phyloP scores from a whole-genome alignment of 768 basidiomycete species.

The Podaxis sp. region DNA sequence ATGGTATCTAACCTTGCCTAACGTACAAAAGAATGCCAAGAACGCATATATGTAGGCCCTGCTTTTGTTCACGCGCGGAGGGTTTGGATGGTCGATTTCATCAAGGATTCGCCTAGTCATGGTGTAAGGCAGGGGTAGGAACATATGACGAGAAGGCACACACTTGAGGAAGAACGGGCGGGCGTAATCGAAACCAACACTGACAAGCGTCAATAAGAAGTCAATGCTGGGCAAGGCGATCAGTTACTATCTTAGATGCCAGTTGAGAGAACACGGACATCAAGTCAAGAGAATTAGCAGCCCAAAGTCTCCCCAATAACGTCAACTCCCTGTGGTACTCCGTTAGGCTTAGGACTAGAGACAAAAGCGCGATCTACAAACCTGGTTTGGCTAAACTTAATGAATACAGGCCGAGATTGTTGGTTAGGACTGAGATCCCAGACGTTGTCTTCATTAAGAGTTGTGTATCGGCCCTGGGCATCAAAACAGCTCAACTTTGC shows the following conservation, averaged over 20 bases:
- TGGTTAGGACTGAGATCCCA: constrained; percentile 70
- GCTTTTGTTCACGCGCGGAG: constrained; percentile 33
- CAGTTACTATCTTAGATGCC: neutral
- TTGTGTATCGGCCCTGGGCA: constrained; percentile 46
- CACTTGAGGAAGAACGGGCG: constrained; percentile 85
- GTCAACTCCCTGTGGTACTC: constrained; percentile 32
- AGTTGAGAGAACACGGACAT: constrained; percentile 28
- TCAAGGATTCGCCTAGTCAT: constrained; percentile 54
- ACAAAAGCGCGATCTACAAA: constrained; percentile 23
- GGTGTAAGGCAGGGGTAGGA: neutral
- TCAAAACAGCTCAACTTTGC: neutral
- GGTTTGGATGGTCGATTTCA: constrained; percentile 38
- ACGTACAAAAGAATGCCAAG: constrained; percentile 63
- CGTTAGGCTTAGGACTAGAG: neutral
- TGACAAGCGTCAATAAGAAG: constrained; percentile 62
- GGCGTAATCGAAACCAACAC: constrained; percentile 75
- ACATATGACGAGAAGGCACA: constrained; percentile 18
- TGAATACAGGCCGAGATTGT: constrained; percentile 65
- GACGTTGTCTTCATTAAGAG: constrained; percentile 69
- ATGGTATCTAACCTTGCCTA: constrained; percentile 47
- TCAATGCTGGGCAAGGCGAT: constrained; percentile 47
- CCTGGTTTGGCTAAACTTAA: constrained; percentile 43
- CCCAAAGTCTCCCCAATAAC: constrained; percentile 41
- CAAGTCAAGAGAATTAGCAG: constrained; percentile 47
- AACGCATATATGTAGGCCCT: constrained; percentile 80